Evolutionary conservation across 176 grass and related monocot genomes (phyloP).

Genomic region (Areca catechu): DNA sequence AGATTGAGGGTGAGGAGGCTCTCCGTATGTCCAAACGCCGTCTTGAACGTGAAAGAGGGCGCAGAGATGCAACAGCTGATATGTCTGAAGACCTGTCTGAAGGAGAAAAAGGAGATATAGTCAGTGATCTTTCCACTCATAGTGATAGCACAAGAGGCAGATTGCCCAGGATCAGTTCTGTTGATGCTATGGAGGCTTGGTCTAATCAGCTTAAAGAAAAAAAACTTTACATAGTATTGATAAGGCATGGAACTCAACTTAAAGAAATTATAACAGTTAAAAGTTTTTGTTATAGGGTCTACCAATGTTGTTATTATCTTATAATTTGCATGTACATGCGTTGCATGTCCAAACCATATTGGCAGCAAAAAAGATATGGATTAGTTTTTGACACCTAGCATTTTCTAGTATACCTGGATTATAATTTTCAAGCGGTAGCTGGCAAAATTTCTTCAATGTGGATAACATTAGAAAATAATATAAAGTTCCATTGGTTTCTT

Average conservation of each 20-base stretch:
- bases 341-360: too few relatives aligned
- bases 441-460: too few relatives aligned
- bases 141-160: conserved; percentile 51
- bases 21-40: conserved; percentile 47
- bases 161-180: conserved; percentile 52
- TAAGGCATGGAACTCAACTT: conserved; percentile 27
- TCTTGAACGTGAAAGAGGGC: conserved; percentile 52
- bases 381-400: too few relatives aligned
- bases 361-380: too few relatives aligned
- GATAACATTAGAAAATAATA: too few relatives aligned
- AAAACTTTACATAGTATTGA: conserved; percentile 68
- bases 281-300: too few relatives aligned
- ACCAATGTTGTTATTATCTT: too few relatives aligned
- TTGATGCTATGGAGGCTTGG: conserved; percentile 50
- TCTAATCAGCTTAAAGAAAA: conserved; percentile 44
- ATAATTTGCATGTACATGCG: too few relatives aligned
- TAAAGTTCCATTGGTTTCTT: too few relatives aligned
- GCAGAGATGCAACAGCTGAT: conserved; percentile 51
- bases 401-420: too few relatives aligned
- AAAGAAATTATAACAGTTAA: too few relatives aligned
- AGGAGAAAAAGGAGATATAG: conserved; percentile 62
- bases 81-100: conserved; percentile 89
- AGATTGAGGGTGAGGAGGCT: conserved; percentile 81
- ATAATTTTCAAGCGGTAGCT: too few relatives aligned
- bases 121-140: conserved; percentile 50